Percentiles rank a stretch among this genome's conserved stretches.
Conservation (phyloP, 495 filamentous ascomycete species). For the Aspergillus hancockii region DNA sequence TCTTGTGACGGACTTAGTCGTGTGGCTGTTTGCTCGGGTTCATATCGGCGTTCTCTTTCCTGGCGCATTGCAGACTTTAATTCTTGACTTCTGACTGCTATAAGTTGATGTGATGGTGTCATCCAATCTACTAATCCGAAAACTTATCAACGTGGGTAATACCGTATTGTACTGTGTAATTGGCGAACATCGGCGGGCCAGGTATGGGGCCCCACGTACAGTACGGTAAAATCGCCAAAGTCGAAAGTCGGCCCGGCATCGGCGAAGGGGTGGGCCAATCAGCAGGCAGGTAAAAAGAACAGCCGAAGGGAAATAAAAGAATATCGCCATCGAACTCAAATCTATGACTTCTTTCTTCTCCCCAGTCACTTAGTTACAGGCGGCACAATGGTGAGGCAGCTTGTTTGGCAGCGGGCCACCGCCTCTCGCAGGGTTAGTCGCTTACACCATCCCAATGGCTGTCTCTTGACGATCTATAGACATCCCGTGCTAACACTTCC, state of each 20-base stretch:
- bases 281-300: conserved; percentile 15
- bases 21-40: background rate
- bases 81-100: background rate
- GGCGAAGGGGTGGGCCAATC: conserved; percentile 22
- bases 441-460: conserved; percentile 6
- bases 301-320: conserved; percentile 13
- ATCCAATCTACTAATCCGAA: background rate
- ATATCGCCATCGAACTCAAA: conserved; percentile 10
- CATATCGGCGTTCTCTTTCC: background rate
- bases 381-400: conserved; percentile 35
- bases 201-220: conserved; percentile 3
- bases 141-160: background rate
- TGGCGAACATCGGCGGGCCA: background rate
- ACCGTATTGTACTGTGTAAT: background rate
- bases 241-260: conserved; percentile 14
- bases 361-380: background rate
- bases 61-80: background rate
- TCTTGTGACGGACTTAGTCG: background rate
- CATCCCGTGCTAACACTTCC: conserved; percentile 6
- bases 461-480: background rate
- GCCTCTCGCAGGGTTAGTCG: conserved; percentile 35
- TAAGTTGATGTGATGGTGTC: background rate
- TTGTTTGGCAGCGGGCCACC: conserved; percentile 34
- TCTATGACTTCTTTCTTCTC: conserved; percentile 2
- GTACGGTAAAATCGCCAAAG: background rate